phyloP scores from a whole-genome alignment of 2,329 filamentous ascomycete genomes.

The Penicillium sp. region DNA sequence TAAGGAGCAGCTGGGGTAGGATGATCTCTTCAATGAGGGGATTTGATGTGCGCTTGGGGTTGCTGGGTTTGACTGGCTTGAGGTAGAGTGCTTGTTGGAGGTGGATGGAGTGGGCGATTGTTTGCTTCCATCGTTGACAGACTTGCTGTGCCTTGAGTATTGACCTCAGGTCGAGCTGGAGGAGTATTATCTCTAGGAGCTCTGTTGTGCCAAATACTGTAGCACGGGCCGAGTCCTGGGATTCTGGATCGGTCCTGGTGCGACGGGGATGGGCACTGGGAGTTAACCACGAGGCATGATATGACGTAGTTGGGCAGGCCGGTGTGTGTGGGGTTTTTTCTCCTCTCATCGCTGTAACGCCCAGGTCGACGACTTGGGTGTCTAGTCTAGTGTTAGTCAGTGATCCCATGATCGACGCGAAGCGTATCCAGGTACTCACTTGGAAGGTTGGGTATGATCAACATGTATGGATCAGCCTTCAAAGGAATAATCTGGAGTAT shows the following conservation, averaged over 20 bases:
- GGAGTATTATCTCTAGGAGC: background rate
- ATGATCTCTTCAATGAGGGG: conserved; percentile 1
- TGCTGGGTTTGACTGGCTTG: background rate
- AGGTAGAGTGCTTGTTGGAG: conserved; percentile 2
- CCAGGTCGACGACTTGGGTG: background rate
- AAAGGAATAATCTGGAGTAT: too few relatives aligned
- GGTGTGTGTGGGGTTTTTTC: background rate
- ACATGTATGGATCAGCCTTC: too few relatives aligned
- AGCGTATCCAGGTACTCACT: background rate
- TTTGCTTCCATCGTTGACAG: conserved; percentile 3
- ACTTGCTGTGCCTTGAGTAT: background rate
- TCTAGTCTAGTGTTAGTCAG: background rate
- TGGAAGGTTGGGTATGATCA: too few relatives aligned
- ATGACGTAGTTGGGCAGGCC: background rate
- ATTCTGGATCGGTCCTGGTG: background rate
- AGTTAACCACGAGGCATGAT: background rate
- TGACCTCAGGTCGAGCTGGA: background rate
- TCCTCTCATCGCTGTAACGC: background rate
- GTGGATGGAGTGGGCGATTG: background rate
- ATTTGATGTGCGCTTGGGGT: background rate
- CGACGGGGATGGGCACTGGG: background rate
- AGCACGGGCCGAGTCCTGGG: background rate
- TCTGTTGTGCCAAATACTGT: background rate
- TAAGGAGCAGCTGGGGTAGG: background rate
- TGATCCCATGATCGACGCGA: background rate